Conservation (phyloP, 345 rosid species). For the Triadica sebifera region DNA sequence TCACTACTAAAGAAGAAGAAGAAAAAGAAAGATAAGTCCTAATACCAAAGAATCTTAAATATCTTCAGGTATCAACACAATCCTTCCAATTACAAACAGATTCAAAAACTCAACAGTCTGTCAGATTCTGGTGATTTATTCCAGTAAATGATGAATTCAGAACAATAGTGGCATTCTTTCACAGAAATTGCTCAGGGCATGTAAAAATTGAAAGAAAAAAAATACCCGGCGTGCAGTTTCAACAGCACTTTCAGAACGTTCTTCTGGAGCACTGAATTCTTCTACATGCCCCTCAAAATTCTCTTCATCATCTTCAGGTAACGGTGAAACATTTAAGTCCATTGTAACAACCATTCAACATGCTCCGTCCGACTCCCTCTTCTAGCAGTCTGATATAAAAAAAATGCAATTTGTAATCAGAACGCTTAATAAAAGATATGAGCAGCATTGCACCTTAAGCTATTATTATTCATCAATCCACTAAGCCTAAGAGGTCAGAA, state of each 20-base stretch:
- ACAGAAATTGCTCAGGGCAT: neutral
- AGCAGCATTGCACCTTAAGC: slow-evolving; percentile 2
- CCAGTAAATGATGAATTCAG: neutral
- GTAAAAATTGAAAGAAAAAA: neutral
- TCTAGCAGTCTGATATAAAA: neutral
- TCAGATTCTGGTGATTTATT: no score
- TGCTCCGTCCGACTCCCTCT: neutral
- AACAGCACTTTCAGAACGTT: slow-evolving; percentile 54
- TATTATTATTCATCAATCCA: neutral
- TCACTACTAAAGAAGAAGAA: no score
- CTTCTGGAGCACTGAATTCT: slow-evolving; percentile 45
- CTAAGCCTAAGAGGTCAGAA: neutral
- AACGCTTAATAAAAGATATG: slow-evolving; percentile 1
- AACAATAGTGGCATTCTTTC: neutral
- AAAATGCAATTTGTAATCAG: neutral
- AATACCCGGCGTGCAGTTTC: slow-evolving; percentile 69
- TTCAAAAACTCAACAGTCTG: neutral
- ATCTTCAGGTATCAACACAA: neutral
- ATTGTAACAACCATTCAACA: slow-evolving; percentile 68
- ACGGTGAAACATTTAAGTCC: slow-evolving; percentile 65
- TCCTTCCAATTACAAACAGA: neutral
- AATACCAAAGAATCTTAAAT: neutral
- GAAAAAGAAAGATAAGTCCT: neutral
- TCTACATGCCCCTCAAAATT: slow-evolving; percentile 44
- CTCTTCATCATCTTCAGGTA: slow-evolving; percentile 79